These are phyloP conservation scores for Fusarium sp. DNA, from an alignment of 2,329 filamentous ascomycete genomes.

Conservation along the genomic window DNA sequence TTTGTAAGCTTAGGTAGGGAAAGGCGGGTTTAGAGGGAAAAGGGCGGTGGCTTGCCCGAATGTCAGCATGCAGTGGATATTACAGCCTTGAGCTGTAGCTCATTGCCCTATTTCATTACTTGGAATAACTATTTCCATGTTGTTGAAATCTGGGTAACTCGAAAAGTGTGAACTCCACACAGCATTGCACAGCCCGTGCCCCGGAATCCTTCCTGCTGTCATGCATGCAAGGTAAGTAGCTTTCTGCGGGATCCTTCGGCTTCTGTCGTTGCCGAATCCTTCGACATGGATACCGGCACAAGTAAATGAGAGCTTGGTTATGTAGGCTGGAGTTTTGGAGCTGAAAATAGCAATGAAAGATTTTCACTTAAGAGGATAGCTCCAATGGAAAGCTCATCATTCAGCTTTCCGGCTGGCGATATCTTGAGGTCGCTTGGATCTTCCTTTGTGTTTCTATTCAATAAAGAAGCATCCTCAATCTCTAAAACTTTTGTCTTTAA, in stretches of 20 bases:
- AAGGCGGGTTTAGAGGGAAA: neutral
- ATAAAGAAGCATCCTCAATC: neutral
- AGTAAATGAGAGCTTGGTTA: neutral
- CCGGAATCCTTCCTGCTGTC: neutral
- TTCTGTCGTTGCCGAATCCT: neutral
- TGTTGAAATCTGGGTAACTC: neutral
- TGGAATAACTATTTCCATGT: neutral
- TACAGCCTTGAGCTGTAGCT: neutral
- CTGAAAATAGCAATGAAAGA: neutral
- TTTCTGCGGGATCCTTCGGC: neutral
- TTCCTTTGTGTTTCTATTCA: neutral
- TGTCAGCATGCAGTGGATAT: neutral
- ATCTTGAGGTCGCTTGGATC: neutral
- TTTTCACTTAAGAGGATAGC: neutral
- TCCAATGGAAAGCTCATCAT: neutral
- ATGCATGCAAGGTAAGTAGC: neutral
- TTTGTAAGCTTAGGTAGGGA: neutral
- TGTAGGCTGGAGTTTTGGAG: rapidly evolving
- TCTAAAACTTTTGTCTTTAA: neutral
- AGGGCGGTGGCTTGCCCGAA: neutral
- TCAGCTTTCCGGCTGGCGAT: neutral
- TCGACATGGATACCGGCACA: neutral
- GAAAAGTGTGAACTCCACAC: neutral
- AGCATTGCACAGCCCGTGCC: neutral
- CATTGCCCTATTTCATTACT: neutral